Evolutionary conservation across 2,329 filamentous ascomycete species (phyloP).

Genomic region (Colletotrichum tamarilloi): DNA sequence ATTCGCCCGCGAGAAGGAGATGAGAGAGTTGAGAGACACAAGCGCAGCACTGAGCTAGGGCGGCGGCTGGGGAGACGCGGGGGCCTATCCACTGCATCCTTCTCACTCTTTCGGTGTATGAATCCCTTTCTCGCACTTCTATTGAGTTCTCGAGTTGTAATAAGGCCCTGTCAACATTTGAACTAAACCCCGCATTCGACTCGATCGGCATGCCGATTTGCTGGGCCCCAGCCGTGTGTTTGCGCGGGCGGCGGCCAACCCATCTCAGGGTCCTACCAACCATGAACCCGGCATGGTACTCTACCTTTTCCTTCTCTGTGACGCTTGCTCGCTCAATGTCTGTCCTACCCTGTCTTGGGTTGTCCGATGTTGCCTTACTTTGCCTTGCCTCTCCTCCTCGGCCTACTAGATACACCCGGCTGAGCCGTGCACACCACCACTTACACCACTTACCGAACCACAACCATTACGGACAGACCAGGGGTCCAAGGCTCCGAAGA

Average conservation of each 20-base stretch:
- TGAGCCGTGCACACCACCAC: constrained; percentile 25
- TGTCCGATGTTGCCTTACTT: neutral
- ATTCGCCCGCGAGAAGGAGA: constrained; percentile 15
- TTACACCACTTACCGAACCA: constrained; percentile 6
- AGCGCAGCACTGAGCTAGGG: neutral
- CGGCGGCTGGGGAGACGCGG: neutral
- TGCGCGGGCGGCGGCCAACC: constrained; percentile 15
- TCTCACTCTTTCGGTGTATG: neutral
- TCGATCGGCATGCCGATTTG: constrained; percentile 25
- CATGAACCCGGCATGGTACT: constrained; percentile 23
- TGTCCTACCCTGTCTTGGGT: constrained; percentile 1
- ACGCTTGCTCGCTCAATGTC: neutral
- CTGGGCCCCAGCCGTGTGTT: constrained; percentile 9
- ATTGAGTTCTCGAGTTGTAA: constrained; percentile 25
- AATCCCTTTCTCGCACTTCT: neutral
- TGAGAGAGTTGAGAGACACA: neutral
- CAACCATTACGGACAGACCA: constrained; percentile 21
- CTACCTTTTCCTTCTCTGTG: neutral
- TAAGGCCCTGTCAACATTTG: constrained; percentile 30
- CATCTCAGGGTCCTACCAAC: constrained; percentile 33
- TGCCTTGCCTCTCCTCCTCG: neutral
- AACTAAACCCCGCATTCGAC: constrained; percentile 31
- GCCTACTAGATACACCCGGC: constrained; percentile 14
- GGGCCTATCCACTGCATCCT: neutral
- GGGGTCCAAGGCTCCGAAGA: constrained; percentile 30